Base-by-base conservation (phyloP, 1,284 basidiomycete genomes). In the Pseudozyma sp. region DNA sequence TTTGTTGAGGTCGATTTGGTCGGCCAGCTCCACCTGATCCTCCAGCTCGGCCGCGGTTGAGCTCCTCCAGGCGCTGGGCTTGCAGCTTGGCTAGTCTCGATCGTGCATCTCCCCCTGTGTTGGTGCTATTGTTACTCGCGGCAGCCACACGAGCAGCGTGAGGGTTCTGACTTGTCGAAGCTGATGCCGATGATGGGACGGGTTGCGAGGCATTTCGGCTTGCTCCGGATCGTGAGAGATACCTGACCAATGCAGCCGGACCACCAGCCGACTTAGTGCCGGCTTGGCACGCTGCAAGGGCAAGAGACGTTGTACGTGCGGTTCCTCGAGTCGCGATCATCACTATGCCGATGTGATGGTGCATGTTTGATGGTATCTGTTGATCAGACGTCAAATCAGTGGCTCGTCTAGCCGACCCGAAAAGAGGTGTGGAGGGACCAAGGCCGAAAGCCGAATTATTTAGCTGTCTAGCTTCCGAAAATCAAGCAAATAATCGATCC, bases 11-110 rank as follows among this genome's bases (percentile, higher is more conserved):
- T 35, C 44, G 56, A 18, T 58, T 69, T 4, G 68, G 25, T n/a
- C 51, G 39, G 5, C 45, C 54, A 11, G 34, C 44, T 12, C 59
- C 36, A 9, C 52, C 38, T 5, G 18, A 7, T 8, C 42, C 34
- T 35, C 66, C 39, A 3, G 19, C 25, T 31, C 58, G 60, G 16
- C 52, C 50, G 4, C 71, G 44, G 9, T 62, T 63, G 10, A 74
- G 62, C 51, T 74, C 71, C 49, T 74, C 65, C 19, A 74, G 48
- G 1, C 66, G 45, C 25, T 73, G 60, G 1, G 64, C 65, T 39
- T 73, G 70, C 3, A 73, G 51, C 21, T 52, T 62, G 7, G 70
- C 65, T 0, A 73, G 49, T n/a, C 63, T 21, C 0, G 70, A 56
- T 13, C 70, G 51, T 2, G 55, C 55, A n/a, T 67, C 63, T 1